Conservation (phyloP, 495 filamentous ascomycete species). For the Chaetomium tenue region DNA sequence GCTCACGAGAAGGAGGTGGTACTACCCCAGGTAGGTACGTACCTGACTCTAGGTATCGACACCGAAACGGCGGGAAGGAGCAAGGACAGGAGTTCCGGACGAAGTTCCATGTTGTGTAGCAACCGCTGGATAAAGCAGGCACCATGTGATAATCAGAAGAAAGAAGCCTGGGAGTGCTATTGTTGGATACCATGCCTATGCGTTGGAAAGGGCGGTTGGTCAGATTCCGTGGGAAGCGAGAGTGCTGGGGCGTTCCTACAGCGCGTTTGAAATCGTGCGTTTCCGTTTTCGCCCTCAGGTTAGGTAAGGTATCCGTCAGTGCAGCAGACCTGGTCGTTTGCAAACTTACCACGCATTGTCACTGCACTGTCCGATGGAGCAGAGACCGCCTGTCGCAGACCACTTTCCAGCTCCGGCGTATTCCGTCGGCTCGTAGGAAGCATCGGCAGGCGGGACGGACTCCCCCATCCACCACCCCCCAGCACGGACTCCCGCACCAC, state of each 20-base stretch:
- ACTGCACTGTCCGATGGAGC: not conserved
- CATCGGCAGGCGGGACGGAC: constrained; percentile 10
- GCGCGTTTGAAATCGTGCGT: not conserved
- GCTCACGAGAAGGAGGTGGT: not conserved
- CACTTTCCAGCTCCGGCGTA: not conserved
- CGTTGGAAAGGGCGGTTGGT: not conserved
- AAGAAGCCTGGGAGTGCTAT: not conserved
- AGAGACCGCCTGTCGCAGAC: not conserved
- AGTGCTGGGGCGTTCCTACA: not conserved
- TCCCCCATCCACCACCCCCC: constrained; percentile 3
- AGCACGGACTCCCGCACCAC: constrained; percentile 7
- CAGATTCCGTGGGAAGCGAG: not conserved
- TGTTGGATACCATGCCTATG: too few relatives aligned
- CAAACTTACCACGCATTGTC: not conserved
- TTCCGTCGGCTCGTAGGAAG: not conserved
- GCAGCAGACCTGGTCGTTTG: not conserved
- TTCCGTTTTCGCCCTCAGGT: too few relatives aligned
- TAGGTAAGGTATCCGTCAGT: not conserved
- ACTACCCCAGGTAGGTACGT: not conserved
- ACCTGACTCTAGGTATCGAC: not conserved
- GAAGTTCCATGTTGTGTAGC: constrained; percentile 12
- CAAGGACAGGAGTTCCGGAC: constrained; percentile 7
- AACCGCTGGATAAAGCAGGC: not conserved
- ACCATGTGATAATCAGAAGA: not conserved
- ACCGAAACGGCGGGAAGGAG: constrained; percentile 5